Percentiles rank a stretch among this genome's conserved stretches.
These are phyloP conservation scores for Blastobotrys aristatus DNA, from an alignment of 1,139 yeast genomes.

Conservation along the genomic window DNA sequence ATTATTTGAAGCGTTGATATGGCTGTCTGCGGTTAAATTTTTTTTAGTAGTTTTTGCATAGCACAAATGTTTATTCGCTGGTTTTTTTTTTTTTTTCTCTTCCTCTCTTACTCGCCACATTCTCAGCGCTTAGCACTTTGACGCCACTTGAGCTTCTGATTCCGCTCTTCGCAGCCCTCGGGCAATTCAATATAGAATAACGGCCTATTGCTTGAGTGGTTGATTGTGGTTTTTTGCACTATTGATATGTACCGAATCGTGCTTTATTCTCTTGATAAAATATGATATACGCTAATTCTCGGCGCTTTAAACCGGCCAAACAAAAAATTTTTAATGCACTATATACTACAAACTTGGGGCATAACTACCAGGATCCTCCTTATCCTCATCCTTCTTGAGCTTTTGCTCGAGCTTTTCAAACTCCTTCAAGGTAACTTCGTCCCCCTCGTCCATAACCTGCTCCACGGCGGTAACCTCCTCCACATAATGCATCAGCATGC, in stretches of 20 bases:
- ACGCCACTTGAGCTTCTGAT: too few relatives aligned
- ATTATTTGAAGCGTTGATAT: slow-evolving; percentile 28
- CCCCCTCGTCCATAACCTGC: slow-evolving; percentile 61
- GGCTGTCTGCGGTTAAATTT: not conserved
- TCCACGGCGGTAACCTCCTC: slow-evolving; percentile 76
- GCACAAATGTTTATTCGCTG: too few relatives aligned
- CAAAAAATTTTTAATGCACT: not conserved
- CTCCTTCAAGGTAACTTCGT: slow-evolving; percentile 56
- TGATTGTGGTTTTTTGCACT: too few relatives aligned
- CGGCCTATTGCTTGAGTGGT: too few relatives aligned
- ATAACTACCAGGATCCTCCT: slow-evolving; percentile 16
- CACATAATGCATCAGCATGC: slow-evolving; percentile 78
- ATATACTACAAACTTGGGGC: slow-evolving; percentile 25
- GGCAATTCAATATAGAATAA: too few relatives aligned
- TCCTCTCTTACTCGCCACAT: too few relatives aligned
- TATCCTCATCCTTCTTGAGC: slow-evolving; percentile 23
- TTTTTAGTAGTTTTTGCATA: not conserved
- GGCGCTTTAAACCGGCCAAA: too few relatives aligned
- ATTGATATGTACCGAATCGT: too few relatives aligned
- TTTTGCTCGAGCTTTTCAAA: slow-evolving; percentile 59
- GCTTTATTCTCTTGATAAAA: too few relatives aligned
- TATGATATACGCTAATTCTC: too few relatives aligned
- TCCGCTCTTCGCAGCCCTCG: too few relatives aligned
- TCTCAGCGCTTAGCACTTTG: too few relatives aligned
- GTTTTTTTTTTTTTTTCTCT: slow-evolving; percentile 1